Base-by-base conservation (phyloP, 176 grass and related monocot genomes). In the Alloteropsis semialata region DNA sequence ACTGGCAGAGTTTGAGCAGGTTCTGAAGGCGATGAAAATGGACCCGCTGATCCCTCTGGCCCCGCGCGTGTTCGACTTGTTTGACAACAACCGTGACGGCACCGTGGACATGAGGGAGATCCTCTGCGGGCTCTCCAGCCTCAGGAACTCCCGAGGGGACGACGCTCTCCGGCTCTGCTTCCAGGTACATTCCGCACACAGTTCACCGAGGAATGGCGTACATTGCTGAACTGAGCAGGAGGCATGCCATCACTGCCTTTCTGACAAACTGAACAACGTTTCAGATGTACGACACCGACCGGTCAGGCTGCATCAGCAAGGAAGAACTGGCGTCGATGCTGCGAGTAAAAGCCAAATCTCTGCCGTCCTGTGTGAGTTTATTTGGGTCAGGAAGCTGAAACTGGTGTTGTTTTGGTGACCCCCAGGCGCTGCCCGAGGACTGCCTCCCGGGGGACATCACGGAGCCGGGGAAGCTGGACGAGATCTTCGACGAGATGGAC, bases 51-150 rank as follows among this genome's bases (percentile, higher is more conserved):
- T 82, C 33, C 89, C 92, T 51, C 81, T 94, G 6, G 89, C 89
- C 73, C 84, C 92, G 2, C 89, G 86, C 5, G 86, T 91, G 9
- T 94, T 94, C 43, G 92, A 94, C 86, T 0, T 94, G 60, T 91
- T 94, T 8, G 92, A 91, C 84, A 91, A 94, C 84, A 94, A 91
- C 80, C 89, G 89, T 2, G 92, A 94, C 5, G 89, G 92, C 66
- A 91, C 89, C 10, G 84, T 94, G 0, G 92, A 94, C 86, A 94
- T 89, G 92, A 94, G 92, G 77, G 92, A 94, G 76, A 89, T 94
- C 30, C 84, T 94, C 0, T 94, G 92, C 19, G 92, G 92, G 43
- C 82, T 94, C 1, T 94, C 89, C 19, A 91, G 83, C 84, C 92
- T 94, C 65, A 81, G 76, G 66, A 91, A 91, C 62, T 94, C 92